Evolutionary conservation across 768 basidiomycete species (phyloP).

Genomic region (Xanthoconium stramineum): DNA sequence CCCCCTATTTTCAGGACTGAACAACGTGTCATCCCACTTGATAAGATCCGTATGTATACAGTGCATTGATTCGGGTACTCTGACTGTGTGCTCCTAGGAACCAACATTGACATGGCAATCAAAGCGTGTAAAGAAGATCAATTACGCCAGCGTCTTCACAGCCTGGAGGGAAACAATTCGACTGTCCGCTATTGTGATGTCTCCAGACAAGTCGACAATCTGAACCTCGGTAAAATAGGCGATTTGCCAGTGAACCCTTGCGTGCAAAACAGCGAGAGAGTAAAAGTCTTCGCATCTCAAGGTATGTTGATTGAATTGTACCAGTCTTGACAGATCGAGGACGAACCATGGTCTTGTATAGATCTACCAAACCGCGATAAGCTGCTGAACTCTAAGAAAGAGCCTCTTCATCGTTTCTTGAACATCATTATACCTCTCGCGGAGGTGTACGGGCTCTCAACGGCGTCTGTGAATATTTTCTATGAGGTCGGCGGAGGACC

Average conservation of each 20-base stretch:
- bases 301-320: not conserved
- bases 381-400: not conserved
- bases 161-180: not conserved
- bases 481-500: not conserved
- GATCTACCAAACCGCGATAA: not conserved
- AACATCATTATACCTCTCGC: not conserved
- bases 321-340: not conserved
- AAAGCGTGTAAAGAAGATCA: not conserved
- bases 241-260: not conserved
- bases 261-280: not conserved
- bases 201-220: not conserved
- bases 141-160: not conserved
- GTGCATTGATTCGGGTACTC: not conserved
- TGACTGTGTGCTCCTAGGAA: not conserved
- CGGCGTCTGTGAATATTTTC: not conserved
- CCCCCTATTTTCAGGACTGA: constrained; percentile 22
- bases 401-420: not conserved
- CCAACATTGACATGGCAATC: not conserved
- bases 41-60: constrained; percentile 30
- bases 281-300: not conserved
- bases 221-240: not conserved
- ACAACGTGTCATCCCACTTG: constrained; percentile 55
- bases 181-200: not conserved
- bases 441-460: not conserved
- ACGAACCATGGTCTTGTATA: not conserved